phyloP scores from a whole-genome alignment of 129 eudicot genomes.

The Centella asiatica region DNA sequence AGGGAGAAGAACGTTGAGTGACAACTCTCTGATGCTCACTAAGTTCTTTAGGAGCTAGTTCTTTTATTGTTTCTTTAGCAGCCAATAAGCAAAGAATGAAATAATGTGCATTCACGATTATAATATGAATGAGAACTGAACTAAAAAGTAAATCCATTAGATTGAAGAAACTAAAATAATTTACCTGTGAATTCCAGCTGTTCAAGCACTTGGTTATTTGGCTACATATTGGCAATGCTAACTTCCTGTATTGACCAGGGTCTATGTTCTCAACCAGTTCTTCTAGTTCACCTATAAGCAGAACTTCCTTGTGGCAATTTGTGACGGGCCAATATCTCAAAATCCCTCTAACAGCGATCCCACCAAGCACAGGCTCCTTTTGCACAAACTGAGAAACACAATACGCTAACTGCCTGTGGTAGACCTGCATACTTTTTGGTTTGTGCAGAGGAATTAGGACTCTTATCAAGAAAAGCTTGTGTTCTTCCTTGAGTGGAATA shows the following conservation, averaged over 20 bases:
- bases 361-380: constrained; percentile 53
- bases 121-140: too few species aligned
- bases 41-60: neutral
- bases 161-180: neutral
- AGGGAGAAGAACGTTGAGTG: neutral
- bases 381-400: constrained; percentile 61
- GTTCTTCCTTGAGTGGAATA: constrained; percentile 61
- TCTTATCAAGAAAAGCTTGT: constrained; percentile 44
- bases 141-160: neutral
- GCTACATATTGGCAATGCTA: constrained; percentile 48
- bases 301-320: constrained; percentile 57
- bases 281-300: constrained; percentile 58
- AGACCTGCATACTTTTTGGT: constrained; percentile 52
- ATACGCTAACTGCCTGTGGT: constrained; percentile 54
- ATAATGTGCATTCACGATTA: neutral
- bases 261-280: constrained; percentile 52
- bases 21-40: neutral
- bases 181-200: constrained; percentile 64
- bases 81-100: neutral
- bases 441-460: constrained; percentile 62
- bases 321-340: constrained; percentile 60
- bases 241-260: constrained; percentile 23
- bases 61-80: neutral
- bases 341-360: constrained; percentile 38
- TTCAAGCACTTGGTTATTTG: constrained; percentile 51